A percentile compares a stretch with the other conserved stretches of the same genome.
These are phyloP conservation scores for Quercus phellos DNA, from an alignment of 331 rosid species.

Conservation along the genomic window DNA sequence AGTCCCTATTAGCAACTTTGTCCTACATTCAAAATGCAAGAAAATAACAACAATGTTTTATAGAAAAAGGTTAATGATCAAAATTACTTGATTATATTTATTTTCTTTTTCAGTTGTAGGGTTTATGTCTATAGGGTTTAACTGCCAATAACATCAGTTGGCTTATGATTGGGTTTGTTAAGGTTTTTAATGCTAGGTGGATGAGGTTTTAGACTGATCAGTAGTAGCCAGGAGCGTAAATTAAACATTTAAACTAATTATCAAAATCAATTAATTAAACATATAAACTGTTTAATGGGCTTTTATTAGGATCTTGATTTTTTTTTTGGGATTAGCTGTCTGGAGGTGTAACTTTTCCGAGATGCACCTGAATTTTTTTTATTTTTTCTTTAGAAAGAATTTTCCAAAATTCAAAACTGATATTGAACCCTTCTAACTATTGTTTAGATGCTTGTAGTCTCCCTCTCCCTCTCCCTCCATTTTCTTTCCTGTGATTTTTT, in stretches of 20 bases:
- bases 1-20: neutral
- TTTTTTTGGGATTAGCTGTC: neutral
- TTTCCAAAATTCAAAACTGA: neutral
- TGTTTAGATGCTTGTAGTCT: constrained; percentile 1
- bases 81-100: neutral
- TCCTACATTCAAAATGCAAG: neutral
- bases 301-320: neutral
- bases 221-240: neutral
- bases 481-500: neutral
- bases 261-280: neutral
- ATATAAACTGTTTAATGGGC: neutral
- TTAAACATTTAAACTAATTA: neutral
- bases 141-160: neutral
- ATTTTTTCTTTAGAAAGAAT: neutral
- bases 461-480: neutral
- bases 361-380: no score
- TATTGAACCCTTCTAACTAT: neutral
- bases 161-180: neutral
- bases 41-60: neutral
- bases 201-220: neutral
- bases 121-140: neutral
- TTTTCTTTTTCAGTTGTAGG: neutral
- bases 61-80: neutral
- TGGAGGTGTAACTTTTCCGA: neutral
- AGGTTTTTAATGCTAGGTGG: neutral